Conservation (phyloP, 108 stramenopile genomes). For the Cyclotella cryptica region DNA sequence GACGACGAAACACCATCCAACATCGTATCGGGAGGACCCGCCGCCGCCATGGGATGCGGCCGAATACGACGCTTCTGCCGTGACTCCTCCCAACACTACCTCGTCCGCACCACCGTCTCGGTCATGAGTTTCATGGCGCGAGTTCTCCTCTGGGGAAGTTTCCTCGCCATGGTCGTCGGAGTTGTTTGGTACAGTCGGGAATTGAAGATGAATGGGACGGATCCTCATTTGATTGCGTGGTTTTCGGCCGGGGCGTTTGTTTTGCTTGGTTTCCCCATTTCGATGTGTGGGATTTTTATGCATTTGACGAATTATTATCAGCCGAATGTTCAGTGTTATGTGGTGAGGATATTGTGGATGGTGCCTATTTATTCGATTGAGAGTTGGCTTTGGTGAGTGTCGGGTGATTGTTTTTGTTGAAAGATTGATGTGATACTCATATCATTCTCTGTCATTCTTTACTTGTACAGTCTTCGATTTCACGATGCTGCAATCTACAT, state of each 20-base stretch:
- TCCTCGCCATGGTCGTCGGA: slow-evolving; percentile 60
- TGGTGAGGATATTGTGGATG: slow-evolving; percentile 93
- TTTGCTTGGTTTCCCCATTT: slow-evolving; percentile 88
- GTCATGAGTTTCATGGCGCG: slow-evolving; percentile 80
- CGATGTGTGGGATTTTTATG: slow-evolving; percentile 83
- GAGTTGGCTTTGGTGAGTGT: slow-evolving; percentile 83
- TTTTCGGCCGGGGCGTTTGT: slow-evolving; percentile 92
- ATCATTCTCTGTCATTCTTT: background rate
- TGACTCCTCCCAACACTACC: slow-evolving; percentile 25
- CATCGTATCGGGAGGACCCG: slow-evolving; percentile 19
- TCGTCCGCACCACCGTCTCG: slow-evolving; percentile 58
- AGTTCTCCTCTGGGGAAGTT: slow-evolving; percentile 69
- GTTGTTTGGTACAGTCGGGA: slow-evolving; percentile 87
- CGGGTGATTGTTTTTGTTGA: slow-evolving; percentile 20
- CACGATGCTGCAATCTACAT: slow-evolving; percentile 85
- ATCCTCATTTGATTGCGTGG: slow-evolving; percentile 91
- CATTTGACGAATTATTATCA: slow-evolving; percentile 93
- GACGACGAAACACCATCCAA: background rate
- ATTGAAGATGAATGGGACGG: slow-evolving; percentile 83
- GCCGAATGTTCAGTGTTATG: slow-evolving; percentile 85
- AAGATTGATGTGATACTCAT: no score
- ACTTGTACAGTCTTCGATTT: slow-evolving; percentile 54
- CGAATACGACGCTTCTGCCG: slow-evolving; percentile 34
- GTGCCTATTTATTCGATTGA: slow-evolving; percentile 94
- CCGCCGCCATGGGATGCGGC: slow-evolving; percentile 44